Evolutionary conservation across 2,329 filamentous ascomycete species (phyloP), one percentile per base, ranked within the genome.

Genomic region (Verticillium nonalfalfae): DNA sequence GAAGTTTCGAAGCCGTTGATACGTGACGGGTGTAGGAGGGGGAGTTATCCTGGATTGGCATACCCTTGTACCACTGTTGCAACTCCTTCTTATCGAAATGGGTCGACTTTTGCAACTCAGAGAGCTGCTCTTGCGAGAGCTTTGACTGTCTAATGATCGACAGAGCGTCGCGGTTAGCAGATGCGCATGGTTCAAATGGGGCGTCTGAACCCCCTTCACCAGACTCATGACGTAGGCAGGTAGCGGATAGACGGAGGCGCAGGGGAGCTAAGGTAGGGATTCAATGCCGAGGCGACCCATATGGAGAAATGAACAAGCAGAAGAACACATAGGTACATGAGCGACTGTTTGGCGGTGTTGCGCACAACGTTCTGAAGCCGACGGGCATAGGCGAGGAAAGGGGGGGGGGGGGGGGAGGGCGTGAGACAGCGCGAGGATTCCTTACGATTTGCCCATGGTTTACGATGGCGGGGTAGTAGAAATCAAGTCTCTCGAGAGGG

Each of bases 61-160:
- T 77, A 97, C 95, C 95, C 85, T 98, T 98, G 79, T 99, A 98
- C 95, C 95, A 99, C 87, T 98, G 94, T 76, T 99, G 95, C 74
- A 99, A 79, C 79, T 99, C 95, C 83, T 98, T 98, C 88, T 97
- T 97, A 79, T 99, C 95, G 74, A 99, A 99, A 78, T 98, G 93
- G 66, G 95, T 99, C 64, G 93, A 93, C 81, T 92, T 95, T 76
- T 98, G 93, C 68, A 99, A 87, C 78, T 99, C 95, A 68, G 85
- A 86, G 73, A 99, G 90, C 84, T 99, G 93, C 77, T 97, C 90
- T 75, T 95, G 91, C 62, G 93, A 97, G 75, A 99, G 90, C 83
- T 98, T 99, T 70, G 94, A 98, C 83, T 98, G 95, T 79, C 95
- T 99, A 73, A 21, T 34, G 61, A 59, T 59, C 38, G 10, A 58